Base-by-base conservation (phyloP, 306 rosid species). In the Cercis canadensis region DNA sequence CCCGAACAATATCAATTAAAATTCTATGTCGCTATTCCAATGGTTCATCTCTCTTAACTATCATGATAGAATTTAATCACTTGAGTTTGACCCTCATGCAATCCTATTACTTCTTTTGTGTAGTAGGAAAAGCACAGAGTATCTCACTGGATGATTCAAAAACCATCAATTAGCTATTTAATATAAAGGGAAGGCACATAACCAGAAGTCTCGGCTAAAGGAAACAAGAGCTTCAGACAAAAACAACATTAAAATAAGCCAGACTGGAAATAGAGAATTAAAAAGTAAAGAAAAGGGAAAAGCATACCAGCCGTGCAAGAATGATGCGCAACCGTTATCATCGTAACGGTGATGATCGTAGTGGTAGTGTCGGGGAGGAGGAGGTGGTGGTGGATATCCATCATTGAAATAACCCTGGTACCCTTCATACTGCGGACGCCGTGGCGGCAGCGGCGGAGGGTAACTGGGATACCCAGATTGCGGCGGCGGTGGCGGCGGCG, bases 391-490 rank as follows among this genome's bases (percentile, higher is more conserved):
- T 15, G 84, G 86, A 66, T 85, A 86, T 1, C 87, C 90, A 9
- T 77, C 82, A 8, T 68, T 82, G 78, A 89, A 92, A 80, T 92
- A 92, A 5, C 86, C 92, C 46, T 92, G 98, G 62, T 92, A 92
- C 6, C 89, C 90, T 31, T 88, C 85, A 75, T 85, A 76, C 50
- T 79, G 85, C 4, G 89, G 90, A 46, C 33, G 81, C 13, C 17
- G 87, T 0, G 63, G 88, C 2, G 81, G 87, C 1, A 84, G 80
- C 0, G n/a, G n/a, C n/a, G n/a, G n/a, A n/a, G 89, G 93, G 29
- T 63, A 69, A 2, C 81, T 78, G 19, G 81, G 77, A 54, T 57
- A 82, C 21, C 78, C 75, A 13, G 84, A 45, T 7, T 70, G 80
- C n/a, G 69, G 81, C 5, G 86, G 75, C 4, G 82, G 86, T 0